These are phyloP conservation scores for Tetramitus jugosus DNA, from an alignment of 208 protist species.

Conservation along the genomic window DNA sequence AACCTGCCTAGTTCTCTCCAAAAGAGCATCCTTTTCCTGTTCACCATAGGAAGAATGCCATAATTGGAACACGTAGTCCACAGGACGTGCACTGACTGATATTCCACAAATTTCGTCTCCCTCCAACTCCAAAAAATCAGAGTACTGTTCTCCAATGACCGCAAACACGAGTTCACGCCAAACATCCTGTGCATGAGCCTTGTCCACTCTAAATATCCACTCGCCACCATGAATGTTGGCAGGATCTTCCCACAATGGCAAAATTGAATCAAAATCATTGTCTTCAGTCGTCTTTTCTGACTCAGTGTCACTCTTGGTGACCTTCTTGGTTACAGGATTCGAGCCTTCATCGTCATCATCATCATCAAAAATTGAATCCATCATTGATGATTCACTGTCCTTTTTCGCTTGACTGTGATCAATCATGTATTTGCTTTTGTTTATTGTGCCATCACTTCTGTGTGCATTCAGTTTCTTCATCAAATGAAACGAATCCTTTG, in stretches of 20 bases:
- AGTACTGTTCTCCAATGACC: slow-evolving; percentile 17
- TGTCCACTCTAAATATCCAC: neutral
- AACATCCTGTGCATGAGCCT: neutral
- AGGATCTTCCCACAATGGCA: neutral
- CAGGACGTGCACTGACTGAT: neutral
- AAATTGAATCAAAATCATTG: neutral
- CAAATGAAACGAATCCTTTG: slow-evolving; percentile 16
- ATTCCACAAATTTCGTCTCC: slow-evolving; percentile 21
- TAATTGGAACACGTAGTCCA: neutral
- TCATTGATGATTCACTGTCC: too few species aligned
- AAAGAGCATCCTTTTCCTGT: neutral
- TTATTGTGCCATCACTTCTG: neutral
- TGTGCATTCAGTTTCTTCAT: too few species aligned
- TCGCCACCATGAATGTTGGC: neutral
- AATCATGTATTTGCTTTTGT: neutral
- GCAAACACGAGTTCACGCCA: neutral
- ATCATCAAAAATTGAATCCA: too few species aligned
- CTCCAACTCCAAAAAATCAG: neutral
- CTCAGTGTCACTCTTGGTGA: too few species aligned
- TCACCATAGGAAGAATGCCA: neutral
- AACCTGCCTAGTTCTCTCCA: neutral
- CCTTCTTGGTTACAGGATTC: too few species aligned
- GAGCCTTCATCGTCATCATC: too few species aligned
- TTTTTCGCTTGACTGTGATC: too few species aligned
- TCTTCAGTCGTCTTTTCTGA: too few species aligned